phyloP scores from a whole-genome alignment of 2,329 filamentous ascomycete genomes.

The Podosphaera fusca region DNA sequence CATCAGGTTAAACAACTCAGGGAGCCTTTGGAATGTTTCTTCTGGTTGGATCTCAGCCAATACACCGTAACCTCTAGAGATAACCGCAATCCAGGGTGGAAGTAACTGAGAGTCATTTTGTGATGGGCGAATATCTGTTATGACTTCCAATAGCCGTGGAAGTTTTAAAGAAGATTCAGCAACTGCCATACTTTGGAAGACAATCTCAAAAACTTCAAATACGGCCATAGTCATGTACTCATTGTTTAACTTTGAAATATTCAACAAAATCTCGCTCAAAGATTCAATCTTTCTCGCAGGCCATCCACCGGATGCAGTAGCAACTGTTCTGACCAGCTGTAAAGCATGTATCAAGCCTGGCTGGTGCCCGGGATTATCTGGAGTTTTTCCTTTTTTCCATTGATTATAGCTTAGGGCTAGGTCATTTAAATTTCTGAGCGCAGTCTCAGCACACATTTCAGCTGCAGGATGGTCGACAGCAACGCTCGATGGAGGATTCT shows the following conservation, averaged over 20 bases:
- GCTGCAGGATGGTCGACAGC: constrained; percentile 84
- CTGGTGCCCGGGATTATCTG: constrained; percentile 38
- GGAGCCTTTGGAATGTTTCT: constrained; percentile 78
- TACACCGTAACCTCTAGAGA: constrained; percentile 86
- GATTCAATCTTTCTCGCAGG: constrained; percentile 88
- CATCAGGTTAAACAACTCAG: constrained; percentile 61
- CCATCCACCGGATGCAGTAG: constrained; percentile 75
- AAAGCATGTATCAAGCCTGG: constrained; percentile 76
- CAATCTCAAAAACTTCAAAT: constrained; percentile 93
- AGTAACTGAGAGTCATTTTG: constrained; percentile 86
- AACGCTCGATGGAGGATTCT: constrained; percentile 70
- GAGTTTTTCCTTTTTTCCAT: constrained; percentile 46
- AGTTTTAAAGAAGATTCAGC: constrained; percentile 77
- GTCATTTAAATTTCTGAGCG: constrained; percentile 56
- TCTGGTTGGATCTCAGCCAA: constrained; percentile 71
- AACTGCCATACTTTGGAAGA: constrained; percentile 79
- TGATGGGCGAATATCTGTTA: constrained; percentile 73
- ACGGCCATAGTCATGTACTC: constrained; percentile 92
- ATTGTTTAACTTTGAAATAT: constrained; percentile 73
- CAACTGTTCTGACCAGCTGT: constrained; percentile 78
- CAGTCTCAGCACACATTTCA: constrained; percentile 87
- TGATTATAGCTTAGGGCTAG: constrained; percentile 38
- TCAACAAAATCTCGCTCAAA: constrained; percentile 69
- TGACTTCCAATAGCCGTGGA: constrained; percentile 70
- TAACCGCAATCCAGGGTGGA: constrained; percentile 86